These are phyloP conservation scores for Vitis hybrid DNA, from an alignment of 177 flowering plant species.

Conservation along the genomic window DNA sequence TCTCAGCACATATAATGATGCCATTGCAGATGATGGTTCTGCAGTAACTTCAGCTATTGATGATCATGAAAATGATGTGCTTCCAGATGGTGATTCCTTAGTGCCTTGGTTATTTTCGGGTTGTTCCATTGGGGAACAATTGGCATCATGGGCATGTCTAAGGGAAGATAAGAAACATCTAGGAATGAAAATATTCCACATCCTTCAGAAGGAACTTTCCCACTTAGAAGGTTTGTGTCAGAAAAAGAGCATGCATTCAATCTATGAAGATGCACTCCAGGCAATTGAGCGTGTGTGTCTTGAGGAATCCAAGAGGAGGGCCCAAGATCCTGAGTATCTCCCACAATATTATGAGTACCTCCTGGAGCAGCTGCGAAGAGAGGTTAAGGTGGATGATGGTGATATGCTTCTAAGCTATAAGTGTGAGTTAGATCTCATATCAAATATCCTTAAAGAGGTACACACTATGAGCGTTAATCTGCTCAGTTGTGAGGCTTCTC, in stretches of 20 bases:
- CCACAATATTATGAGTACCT: slow-evolving; percentile 61
- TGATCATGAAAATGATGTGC: slow-evolving; percentile 36
- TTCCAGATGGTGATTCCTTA: slow-evolving; percentile 42
- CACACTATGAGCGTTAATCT: slow-evolving; percentile 60
- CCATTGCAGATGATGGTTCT: slow-evolving; percentile 21
- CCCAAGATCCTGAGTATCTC: slow-evolving; percentile 33
- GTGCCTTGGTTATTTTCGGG: slow-evolving; percentile 84
- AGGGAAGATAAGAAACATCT: slow-evolving; percentile 67
- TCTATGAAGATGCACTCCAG: slow-evolving; percentile 84
- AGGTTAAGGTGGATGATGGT: slow-evolving; percentile 55
- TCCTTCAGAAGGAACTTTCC: slow-evolving; percentile 80
- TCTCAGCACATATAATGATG: slow-evolving; percentile 15
- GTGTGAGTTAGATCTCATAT: slow-evolving; percentile 73
- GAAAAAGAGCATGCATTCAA: slow-evolving; percentile 75
- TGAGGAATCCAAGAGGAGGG: slow-evolving; percentile 85
- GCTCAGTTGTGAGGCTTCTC: slow-evolving; percentile 12
- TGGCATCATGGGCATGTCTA: slow-evolving; percentile 55
- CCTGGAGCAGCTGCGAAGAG: slow-evolving; percentile 72
- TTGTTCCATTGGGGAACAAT: slow-evolving; percentile 59
- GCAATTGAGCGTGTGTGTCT: slow-evolving; percentile 70
- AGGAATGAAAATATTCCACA: slow-evolving; percentile 70
- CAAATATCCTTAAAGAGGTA: slow-evolving; percentile 76
- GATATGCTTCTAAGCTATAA: slow-evolving; percentile 44
- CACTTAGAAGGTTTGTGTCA: slow-evolving; percentile 76
- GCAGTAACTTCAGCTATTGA: slow-evolving; percentile 17